A percentile compares a stretch with the other conserved stretches of the same genome.
These are phyloP conservation scores for Citrus sp. DNA, from an alignment of 345 rosid species.

Conservation along the genomic window DNA sequence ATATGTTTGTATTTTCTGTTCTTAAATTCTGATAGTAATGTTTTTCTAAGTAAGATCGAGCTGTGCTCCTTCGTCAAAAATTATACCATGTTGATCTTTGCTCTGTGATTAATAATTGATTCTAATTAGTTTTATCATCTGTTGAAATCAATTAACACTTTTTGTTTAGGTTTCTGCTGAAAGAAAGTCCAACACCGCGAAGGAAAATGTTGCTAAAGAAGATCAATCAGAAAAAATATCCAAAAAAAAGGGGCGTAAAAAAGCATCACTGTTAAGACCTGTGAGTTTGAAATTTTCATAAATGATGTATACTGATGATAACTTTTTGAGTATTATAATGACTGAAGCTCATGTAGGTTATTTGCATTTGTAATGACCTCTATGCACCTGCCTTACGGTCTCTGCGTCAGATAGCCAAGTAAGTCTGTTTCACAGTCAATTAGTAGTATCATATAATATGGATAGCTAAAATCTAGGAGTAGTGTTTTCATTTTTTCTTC, in stretches of 20 bases:
- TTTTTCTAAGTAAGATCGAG: neutral
- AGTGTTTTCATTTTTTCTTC: neutral
- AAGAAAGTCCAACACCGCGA: constrained; percentile 51
- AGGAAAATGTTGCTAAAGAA: constrained; percentile 53
- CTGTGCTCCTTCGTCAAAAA: neutral
- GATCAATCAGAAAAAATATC: constrained; percentile 46
- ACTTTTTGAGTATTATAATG: neutral
- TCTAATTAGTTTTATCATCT: neutral
- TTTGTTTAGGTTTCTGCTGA: constrained; percentile 69
- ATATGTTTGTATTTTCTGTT: neutral
- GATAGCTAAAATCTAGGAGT: neutral
- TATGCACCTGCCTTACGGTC: constrained; percentile 90
- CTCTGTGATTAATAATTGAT: neutral
- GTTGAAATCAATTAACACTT: neutral
- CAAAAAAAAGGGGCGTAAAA: constrained; percentile 56
- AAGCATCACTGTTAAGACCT: constrained; percentile 71
- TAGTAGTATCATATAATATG: neutral
- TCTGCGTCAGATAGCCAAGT: constrained; percentile 94
- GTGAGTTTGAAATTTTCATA: constrained; percentile 46
- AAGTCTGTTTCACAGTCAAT: constrained; percentile 27
- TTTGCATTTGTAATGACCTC: constrained; percentile 89
- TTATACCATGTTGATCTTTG: neutral
- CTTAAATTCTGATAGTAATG: neutral
- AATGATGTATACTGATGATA: neutral
- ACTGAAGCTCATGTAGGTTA: constrained; percentile 40